Evolutionary conservation across 371 early-diverging fungal genomes (phyloP).

Genomic region (Mucor velutinosus): DNA sequence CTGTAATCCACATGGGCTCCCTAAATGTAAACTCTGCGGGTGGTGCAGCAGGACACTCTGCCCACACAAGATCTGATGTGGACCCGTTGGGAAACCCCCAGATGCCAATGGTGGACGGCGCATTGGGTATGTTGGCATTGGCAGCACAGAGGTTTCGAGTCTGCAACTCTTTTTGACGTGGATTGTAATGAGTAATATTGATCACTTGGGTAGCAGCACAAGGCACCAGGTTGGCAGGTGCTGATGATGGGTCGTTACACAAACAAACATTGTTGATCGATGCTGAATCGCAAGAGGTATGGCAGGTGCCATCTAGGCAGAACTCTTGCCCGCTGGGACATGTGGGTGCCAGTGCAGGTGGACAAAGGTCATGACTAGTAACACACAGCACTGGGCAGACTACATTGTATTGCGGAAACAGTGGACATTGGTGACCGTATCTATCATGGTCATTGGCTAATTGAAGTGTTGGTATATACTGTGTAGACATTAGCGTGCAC

Average conservation of each 20-base stretch:
- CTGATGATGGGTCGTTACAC: conserved; percentile 30
- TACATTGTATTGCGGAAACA: conserved; percentile 37
- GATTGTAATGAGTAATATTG: conserved; percentile 53
- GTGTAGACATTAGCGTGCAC: background rate
- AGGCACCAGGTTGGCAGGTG: conserved; percentile 34
- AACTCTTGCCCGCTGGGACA: conserved; percentile 50
- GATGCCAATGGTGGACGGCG: conserved; percentile 23
- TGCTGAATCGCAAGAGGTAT: conserved; percentile 37
- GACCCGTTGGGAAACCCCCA: conserved; percentile 33
- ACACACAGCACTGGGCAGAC: conserved; percentile 59
- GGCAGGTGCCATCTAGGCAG: conserved; percentile 62
- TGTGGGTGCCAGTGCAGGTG: conserved; percentile 36
- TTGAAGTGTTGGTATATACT: background rate
- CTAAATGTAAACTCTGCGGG: conserved; percentile 49
- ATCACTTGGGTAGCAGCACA: conserved; percentile 48
- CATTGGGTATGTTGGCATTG: conserved; percentile 17
- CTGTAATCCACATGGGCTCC: conserved; percentile 64
- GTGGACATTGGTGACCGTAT: conserved; percentile 54
- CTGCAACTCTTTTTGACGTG: conserved; percentile 46
- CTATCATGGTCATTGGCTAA: conserved; percentile 56
- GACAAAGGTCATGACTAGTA: conserved; percentile 39
- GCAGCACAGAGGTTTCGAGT: conserved; percentile 47
- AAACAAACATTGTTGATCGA: conserved; percentile 45
- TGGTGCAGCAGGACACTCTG: conserved; percentile 50
- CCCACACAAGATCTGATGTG: conserved; percentile 40